Conservation (phyloP, 148 eudicot genomes). For the Rhododendron kiyosumense region DNA sequence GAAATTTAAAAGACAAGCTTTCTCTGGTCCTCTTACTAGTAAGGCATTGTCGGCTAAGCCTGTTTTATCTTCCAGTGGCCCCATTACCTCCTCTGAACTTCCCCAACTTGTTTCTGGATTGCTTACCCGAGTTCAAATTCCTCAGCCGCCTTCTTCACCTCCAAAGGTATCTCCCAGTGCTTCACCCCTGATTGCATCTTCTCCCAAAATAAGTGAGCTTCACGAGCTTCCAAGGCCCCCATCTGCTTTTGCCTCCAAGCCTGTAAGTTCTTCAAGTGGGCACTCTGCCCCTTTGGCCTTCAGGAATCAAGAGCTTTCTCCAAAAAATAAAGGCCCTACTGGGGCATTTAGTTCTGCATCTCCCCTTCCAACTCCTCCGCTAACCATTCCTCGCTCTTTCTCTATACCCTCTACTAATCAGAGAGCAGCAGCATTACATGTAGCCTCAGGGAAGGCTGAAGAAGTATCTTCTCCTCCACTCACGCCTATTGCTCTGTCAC, state of each 20-base stretch:
- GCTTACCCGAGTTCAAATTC: constrained; percentile 36
- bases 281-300: constrained; percentile 55
- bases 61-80: constrained; percentile 46
- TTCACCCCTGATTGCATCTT: constrained; percentile 54
- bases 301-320: constrained; percentile 48
- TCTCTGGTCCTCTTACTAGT: constrained; percentile 85
- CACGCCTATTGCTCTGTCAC: constrained; percentile 63
- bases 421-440: constrained; percentile 42
- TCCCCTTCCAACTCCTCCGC: constrained; percentile 74
- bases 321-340: constrained; percentile 36
- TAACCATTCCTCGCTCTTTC: constrained; percentile 66
- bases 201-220: constrained; percentile 90
- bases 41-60: constrained; percentile 46
- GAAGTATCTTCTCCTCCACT: constrained; percentile 65
- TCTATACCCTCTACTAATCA: constrained; percentile 79
- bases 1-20: constrained; percentile 63
- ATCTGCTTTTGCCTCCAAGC: constrained; percentile 37
- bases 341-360: constrained; percentile 44
- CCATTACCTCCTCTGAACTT: constrained; percentile 42
- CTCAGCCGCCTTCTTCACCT: constrained; percentile 35
- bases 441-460: constrained; percentile 35
- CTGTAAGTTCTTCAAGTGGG: constrained; percentile 43
- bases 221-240: constrained; percentile 99
- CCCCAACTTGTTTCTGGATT: constrained; percentile 44
- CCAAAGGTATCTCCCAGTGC: constrained; percentile 35